These are phyloP conservation scores for Butyriboletus loyo DNA, from an alignment of 768 basidiomycete species.

Conservation along the genomic window DNA sequence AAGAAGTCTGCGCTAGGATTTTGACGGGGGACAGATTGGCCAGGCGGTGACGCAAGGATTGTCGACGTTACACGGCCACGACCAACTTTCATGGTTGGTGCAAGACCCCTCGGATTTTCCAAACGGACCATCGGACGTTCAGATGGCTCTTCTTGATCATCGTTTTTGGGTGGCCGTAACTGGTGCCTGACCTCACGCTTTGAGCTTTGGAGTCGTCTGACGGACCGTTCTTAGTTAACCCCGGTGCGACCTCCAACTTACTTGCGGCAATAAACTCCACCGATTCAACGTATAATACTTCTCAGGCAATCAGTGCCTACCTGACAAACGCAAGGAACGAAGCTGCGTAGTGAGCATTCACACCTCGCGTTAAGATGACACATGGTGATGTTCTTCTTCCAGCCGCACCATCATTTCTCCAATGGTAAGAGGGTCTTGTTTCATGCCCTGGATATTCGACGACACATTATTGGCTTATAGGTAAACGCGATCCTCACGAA, in stretches of 20 bases:
- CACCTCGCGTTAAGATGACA: background rate
- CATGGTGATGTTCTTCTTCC: slow-evolving; percentile 1
- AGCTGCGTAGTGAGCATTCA: slow-evolving; percentile 49
- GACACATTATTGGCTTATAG: slow-evolving; percentile 10
- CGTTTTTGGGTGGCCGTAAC: slow-evolving; percentile 53
- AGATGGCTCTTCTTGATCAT: slow-evolving; percentile 46
- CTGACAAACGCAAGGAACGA: slow-evolving; percentile 53
- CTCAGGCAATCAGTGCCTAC: slow-evolving; percentile 48
- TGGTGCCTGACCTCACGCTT: slow-evolving; percentile 36
- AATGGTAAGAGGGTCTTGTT: slow-evolving; percentile 3
- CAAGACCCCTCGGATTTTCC: slow-evolving; percentile 43
- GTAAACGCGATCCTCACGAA: slow-evolving; percentile 34
- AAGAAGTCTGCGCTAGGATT: slow-evolving; percentile 41
- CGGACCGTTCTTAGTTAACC: slow-evolving; percentile 35
- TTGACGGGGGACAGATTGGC: slow-evolving; percentile 56
- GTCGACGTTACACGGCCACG: slow-evolving; percentile 23
- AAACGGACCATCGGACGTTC: slow-evolving; percentile 42
- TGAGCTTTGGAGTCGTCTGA: background rate
- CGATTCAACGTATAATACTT: slow-evolving; percentile 46
- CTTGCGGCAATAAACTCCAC: slow-evolving; percentile 35
- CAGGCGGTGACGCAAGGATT: slow-evolving; percentile 41
- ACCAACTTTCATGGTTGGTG: slow-evolving; percentile 46
- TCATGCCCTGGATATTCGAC: background rate
- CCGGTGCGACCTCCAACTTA: slow-evolving; percentile 38
- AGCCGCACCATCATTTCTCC: slow-evolving; percentile 20